These are phyloP conservation scores for Trametes hirsuta DNA, from an alignment of 1,284 basidiomycete genomes.

Conservation along the genomic window DNA sequence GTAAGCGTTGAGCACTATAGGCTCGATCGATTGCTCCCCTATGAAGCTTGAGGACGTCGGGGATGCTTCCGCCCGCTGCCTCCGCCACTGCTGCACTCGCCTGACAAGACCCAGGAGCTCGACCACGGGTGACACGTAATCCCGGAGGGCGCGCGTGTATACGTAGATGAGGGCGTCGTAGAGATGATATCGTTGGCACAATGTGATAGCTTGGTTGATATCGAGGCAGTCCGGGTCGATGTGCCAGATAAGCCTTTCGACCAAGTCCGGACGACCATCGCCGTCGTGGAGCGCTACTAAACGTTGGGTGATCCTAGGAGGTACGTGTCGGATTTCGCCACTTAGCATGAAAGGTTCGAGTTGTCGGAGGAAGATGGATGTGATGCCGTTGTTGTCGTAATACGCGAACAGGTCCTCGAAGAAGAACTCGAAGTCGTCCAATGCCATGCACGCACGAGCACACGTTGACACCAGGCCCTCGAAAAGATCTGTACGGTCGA, in stretches of 20 bases:
- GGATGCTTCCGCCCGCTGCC: constrained; percentile 40
- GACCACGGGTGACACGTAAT: constrained; percentile 90
- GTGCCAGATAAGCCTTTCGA: constrained; percentile 94
- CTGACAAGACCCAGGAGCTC: constrained; percentile 82
- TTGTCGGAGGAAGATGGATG: constrained; percentile 84
- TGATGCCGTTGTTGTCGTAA: constrained; percentile 86
- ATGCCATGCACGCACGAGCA: constrained; percentile 81
- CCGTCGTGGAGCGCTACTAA: constrained; percentile 82
- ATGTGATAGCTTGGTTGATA: constrained; percentile 87
- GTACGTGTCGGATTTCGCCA: constrained; percentile 72
- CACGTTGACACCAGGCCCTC: constrained; percentile 86
- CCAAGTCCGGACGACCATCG: constrained; percentile 71
- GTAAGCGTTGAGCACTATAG: constrained; percentile 78
- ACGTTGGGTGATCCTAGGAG: constrained; percentile 87
- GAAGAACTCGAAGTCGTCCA: constrained; percentile 83
- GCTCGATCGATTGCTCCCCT: constrained; percentile 54
- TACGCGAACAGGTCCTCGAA: constrained; percentile 93
- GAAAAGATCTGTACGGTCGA: constrained; percentile 90
- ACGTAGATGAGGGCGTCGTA: constrained; percentile 97
- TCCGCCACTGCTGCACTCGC: constrained; percentile 59
- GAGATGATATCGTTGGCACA: constrained; percentile 83
- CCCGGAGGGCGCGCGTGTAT: constrained; percentile 85
- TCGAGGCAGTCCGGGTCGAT: constrained; percentile 92
- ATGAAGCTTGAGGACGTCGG: constrained; percentile 33
- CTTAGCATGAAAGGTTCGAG: constrained; percentile 87